Evolutionary conservation across 768 basidiomycete species (phyloP).

Genomic region (Pisolithus sp.): DNA sequence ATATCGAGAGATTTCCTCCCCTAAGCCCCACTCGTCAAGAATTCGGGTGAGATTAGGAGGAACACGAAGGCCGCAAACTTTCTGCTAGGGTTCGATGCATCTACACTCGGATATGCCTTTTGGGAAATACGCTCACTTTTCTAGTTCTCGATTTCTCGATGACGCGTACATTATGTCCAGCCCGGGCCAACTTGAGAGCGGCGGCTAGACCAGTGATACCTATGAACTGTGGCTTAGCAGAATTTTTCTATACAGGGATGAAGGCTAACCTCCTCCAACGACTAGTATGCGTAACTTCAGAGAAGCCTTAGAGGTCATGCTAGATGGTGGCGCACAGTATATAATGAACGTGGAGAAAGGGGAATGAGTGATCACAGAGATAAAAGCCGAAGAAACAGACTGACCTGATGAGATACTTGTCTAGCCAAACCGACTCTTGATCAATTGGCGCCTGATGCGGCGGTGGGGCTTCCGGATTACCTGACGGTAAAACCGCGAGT

Average conservation of each 20-base stretch:
- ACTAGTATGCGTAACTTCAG: background rate
- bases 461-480: too few relatives aligned
- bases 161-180: conserved; percentile 33
- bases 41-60: conserved; percentile 54
- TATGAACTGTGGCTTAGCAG: background rate
- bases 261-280: background rate
- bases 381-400: too few relatives aligned
- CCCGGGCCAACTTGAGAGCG: background rate
- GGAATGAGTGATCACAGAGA: too few relatives aligned
- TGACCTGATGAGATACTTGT: too few relatives aligned
- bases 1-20: conserved; percentile 32
- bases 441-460: too few relatives aligned
- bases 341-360: too few relatives aligned
- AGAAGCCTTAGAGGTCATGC: background rate
- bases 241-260: background rate
- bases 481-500: too few relatives aligned
- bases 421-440: too few relatives aligned
- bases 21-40: conserved; percentile 47
- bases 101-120: background rate
- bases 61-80: conserved; percentile 34
- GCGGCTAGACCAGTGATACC: background rate
- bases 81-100: conserved; percentile 14
- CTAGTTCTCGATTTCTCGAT: conserved; percentile 43
- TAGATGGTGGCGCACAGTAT: too few relatives aligned
- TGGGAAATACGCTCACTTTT: conserved; percentile 20